Evolutionary conservation across 768 basidiomycete genomes (phyloP).

Genomic region (Calocera viscosa): DNA sequence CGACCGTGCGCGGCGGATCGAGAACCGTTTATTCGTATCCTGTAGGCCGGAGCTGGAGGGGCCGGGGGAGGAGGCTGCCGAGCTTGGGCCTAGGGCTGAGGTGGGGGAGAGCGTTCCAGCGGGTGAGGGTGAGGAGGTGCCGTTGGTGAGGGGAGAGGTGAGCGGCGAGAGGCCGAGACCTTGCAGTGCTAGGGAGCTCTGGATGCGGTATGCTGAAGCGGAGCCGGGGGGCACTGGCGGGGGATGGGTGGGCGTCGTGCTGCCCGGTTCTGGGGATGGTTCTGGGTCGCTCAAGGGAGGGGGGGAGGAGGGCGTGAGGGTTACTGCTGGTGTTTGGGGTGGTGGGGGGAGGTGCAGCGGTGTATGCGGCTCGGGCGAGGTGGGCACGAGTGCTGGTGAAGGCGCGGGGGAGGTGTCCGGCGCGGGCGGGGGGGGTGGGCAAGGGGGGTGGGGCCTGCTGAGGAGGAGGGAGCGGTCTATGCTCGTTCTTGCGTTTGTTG

Average conservation of each 20-base stretch:
- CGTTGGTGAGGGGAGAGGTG: neutral
- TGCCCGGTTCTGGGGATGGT: neutral
- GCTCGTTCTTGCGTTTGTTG: too few relatives aligned
- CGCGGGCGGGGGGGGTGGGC: neutral
- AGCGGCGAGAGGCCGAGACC: neutral
- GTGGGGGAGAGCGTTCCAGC: too few relatives aligned
- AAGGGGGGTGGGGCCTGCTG: neutral
- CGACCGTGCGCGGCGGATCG: neutral
- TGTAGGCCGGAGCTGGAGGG: too few relatives aligned
- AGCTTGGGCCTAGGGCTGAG: too few relatives aligned
- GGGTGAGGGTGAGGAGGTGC: too few relatives aligned
- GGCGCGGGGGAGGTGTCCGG: neutral
- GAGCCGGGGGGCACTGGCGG: neutral
- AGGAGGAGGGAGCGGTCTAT: neutral
- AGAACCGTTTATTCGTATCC: conserved; percentile 4
- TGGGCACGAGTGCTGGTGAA: neutral
- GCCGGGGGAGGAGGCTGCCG: too few relatives aligned
- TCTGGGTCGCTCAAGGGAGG: neutral
- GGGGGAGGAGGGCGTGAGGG: neutral
- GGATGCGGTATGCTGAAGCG: neutral
- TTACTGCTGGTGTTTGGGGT: neutral
- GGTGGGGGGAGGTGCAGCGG: neutral
- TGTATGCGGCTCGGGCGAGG: neutral
- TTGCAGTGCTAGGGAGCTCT: neutral
- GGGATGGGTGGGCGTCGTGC: neutral